A percentile compares a stretch with the other conserved stretches of the same genome.
Conservation (phyloP, 306 rosid genomes). For the Casuarina equisetifolia region DNA sequence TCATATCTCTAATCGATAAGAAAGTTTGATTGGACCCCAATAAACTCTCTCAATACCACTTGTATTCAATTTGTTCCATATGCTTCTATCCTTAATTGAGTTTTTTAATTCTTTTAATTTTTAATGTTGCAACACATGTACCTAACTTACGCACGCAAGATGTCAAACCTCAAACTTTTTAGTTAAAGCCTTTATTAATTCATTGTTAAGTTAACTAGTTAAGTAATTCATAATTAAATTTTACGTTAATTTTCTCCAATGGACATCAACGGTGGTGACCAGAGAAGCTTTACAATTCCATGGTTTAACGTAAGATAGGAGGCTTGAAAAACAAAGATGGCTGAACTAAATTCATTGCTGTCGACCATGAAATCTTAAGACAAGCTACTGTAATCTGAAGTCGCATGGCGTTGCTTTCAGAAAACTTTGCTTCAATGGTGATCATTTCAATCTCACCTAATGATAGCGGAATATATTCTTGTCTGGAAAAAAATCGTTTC, state of each 20-base stretch:
- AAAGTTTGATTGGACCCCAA: constrained; percentile 47
- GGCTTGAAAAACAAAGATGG: neutral
- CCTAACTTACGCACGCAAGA: too few relatives aligned
- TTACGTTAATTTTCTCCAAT: too few relatives aligned
- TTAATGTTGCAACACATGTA: too few relatives aligned
- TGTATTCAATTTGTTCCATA: constrained; percentile 30
- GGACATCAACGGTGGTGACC: too few relatives aligned
- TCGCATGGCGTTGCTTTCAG: neutral
- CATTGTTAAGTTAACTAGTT: too few relatives aligned
- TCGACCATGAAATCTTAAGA: neutral
- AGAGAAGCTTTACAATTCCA: too few relatives aligned
- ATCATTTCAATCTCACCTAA: constrained; percentile 15
- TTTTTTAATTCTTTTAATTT: too few relatives aligned
- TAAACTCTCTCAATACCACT: constrained; percentile 11
- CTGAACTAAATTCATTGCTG: too few relatives aligned
- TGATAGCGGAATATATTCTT: constrained; percentile 28
- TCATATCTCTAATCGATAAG: constrained; percentile 44
- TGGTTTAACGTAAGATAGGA: neutral
- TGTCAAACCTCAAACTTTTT: too few relatives aligned
- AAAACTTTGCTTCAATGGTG: neutral
- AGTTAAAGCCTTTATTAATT: too few relatives aligned
- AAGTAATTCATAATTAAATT: too few relatives aligned
- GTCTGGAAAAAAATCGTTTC: constrained; percentile 3
- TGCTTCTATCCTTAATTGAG: neutral
- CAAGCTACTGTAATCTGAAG: neutral